A percentile compares a stretch with the other conserved stretches of the same genome.
phyloP scores from a whole-genome alignment of 805 yeast species.

The Saccharomyces eubayanus region DNA sequence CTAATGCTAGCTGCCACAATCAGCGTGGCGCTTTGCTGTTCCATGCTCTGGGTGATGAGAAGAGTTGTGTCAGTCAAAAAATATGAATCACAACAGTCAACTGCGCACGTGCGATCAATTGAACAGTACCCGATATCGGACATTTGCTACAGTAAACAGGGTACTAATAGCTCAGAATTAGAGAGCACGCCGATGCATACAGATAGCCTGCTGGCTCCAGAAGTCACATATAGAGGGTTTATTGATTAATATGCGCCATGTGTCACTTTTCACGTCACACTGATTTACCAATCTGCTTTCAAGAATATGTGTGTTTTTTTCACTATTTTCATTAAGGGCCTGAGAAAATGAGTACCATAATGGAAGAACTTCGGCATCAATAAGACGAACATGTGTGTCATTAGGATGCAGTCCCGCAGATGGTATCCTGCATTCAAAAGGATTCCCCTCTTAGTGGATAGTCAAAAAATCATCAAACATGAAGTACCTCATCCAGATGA shows the following conservation, averaged over 20 bases:
- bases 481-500: conserved; percentile 5
- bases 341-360: neutral
- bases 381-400: neutral
- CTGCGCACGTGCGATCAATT: conserved; percentile 3
- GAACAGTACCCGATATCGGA: conserved; percentile 13
- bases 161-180: neutral
- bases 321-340: neutral
- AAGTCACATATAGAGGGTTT: neutral
- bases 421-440: neutral
- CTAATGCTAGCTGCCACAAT: conserved; percentile 61
- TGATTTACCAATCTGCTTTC: neutral
- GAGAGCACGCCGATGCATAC: neutral
- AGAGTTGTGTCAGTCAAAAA: conserved; percentile 42
- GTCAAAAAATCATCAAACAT: neutral
- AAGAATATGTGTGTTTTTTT: neutral
- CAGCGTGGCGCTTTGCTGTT: conserved; percentile 52
- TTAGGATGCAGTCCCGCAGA: neutral
- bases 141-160: neutral
- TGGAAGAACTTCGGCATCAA: neutral
- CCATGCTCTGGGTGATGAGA: conserved; percentile 63
- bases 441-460: neutral
- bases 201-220: neutral
- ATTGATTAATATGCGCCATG: neutral
- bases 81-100: conserved; percentile 13
- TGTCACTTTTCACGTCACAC: neutral